Evolutionary conservation across 768 basidiomycete species (phyloP).

Genomic region (Mycena crocata): DNA sequence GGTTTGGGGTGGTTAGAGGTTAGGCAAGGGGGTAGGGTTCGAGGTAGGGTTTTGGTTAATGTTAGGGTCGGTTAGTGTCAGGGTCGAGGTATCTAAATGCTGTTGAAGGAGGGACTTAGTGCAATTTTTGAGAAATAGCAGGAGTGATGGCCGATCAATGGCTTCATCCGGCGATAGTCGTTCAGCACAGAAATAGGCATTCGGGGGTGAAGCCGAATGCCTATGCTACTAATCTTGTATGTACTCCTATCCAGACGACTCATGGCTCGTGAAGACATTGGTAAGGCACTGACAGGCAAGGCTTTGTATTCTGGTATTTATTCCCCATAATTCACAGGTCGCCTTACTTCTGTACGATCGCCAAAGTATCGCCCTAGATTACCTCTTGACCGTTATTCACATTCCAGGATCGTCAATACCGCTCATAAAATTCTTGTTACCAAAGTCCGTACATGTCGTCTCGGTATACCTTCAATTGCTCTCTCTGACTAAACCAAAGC

Average conservation of each 20-base stretch:
- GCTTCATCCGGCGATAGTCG: no score
- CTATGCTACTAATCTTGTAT: no score
- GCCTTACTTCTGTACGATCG: conserved; percentile 16
- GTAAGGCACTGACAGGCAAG: neutral
- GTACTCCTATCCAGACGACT: conserved; percentile 28
- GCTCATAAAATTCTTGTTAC: conserved; percentile 31
- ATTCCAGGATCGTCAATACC: conserved; percentile 22
- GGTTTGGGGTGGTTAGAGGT: no score
- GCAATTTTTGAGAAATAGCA: no score
- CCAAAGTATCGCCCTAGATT: neutral
- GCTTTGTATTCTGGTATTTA: neutral
- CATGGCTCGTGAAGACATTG: conserved; percentile 16
- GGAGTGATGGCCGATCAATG: no score
- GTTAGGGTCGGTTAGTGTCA: no score
- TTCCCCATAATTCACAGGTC: neutral
- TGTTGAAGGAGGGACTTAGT: no score
- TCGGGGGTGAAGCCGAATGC: no score
- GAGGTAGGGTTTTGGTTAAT: no score
- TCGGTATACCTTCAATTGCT: neutral
- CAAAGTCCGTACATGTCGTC: conserved; percentile 26
- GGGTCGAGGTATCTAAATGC: no score
- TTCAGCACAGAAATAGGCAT: no score
- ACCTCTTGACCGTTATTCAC: neutral
- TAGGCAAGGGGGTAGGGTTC: no score
- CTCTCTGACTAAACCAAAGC: conserved; percentile 25